Evolutionary conservation across 1,139 yeast species (phyloP), one percentile per base, ranked within the genome.

Genomic region (Zygoascus meyerae): DNA sequence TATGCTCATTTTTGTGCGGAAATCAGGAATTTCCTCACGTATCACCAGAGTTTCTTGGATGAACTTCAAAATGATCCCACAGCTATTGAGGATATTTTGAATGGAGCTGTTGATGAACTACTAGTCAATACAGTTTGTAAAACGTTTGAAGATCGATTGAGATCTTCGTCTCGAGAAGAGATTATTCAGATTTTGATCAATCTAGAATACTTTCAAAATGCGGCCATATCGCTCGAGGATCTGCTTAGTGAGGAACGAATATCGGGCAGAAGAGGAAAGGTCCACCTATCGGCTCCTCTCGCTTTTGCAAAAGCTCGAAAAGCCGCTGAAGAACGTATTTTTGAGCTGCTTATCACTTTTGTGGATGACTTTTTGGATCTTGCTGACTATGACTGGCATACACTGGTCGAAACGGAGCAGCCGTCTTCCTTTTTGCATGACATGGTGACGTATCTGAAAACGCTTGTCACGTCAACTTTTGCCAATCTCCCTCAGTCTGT

Each of bases 131-230:
- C 87, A 2, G 85, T 92, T 2, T 78, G 87, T 54, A 71, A 72
- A 45, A 85, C 83, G 51, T 75, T 87, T 50, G 72, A 75, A 48
- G 77, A 75, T 14, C 83, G 86, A 57, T 74, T 89, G 34, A 73
- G 79, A 55, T 75, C 64, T 1, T 79, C 83, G 28, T 84, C 89
- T 51, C 85, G 95, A 62, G 98, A 92, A 65, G 89, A 89, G 54
- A 78, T 89, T 38, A 86, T 96, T 0, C 97, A 92, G 66, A 86
- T 87, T 55, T 73, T 86, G 55, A 83, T 94, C 49, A 89, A 92
- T 62, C 71, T 90, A 58, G 97, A 92, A 59, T 87, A 86, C 65
- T 90, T 90, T 63, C 74, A 84, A 41, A 68, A 67, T 39, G 79
- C 81, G 21, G 70, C 81, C 0, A 59, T 61, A 33, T 76, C 75